Conservation (phyloP, 1,284 basidiomycete genomes). For the Boletus smithii region DNA sequence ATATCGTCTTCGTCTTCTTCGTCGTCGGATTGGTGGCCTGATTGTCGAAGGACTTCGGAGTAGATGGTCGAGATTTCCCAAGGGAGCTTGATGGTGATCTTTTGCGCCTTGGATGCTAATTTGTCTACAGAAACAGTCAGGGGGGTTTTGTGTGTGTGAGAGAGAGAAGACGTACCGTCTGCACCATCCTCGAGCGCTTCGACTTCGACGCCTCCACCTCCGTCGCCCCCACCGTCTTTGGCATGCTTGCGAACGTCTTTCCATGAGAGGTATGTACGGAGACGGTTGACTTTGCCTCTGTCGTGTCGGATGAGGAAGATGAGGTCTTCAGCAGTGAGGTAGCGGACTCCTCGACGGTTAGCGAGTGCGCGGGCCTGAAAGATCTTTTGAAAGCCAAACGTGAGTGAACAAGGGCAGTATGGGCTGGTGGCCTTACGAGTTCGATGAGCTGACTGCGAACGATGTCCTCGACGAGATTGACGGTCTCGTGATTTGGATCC, state of each 20-base stretch:
- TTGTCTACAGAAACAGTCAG: conserved; percentile 52
- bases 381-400: conserved; percentile 51
- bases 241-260: conserved; percentile 96
- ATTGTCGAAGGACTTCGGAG: conserved; percentile 74
- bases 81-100: conserved; percentile 91
- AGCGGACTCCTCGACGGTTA: conserved; percentile 78
- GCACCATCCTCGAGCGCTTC: conserved; percentile 76
- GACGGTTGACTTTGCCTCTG: conserved; percentile 88
- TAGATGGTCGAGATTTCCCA: conserved; percentile 96
- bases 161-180: conserved; percentile 61
- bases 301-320: conserved; percentile 97
- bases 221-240: conserved; percentile 81
- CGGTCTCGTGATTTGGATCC: conserved; percentile 84
- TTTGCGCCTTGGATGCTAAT: conserved; percentile 79
- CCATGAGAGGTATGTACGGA: conserved; percentile 96
- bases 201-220: conserved; percentile 75
- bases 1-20: conserved; percentile 96
- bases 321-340: conserved; percentile 89
- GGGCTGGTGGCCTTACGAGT: conserved; percentile 53
- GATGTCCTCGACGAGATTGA: conserved; percentile 92
- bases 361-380: conserved; percentile 87
- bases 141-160: no score
- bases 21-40: conserved; percentile 78
- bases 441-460: conserved; percentile 93
- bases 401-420: not conserved